Conservation (phyloP, 176 grass and related monocot genomes). For the Eremochloa ophiuroides region DNA sequence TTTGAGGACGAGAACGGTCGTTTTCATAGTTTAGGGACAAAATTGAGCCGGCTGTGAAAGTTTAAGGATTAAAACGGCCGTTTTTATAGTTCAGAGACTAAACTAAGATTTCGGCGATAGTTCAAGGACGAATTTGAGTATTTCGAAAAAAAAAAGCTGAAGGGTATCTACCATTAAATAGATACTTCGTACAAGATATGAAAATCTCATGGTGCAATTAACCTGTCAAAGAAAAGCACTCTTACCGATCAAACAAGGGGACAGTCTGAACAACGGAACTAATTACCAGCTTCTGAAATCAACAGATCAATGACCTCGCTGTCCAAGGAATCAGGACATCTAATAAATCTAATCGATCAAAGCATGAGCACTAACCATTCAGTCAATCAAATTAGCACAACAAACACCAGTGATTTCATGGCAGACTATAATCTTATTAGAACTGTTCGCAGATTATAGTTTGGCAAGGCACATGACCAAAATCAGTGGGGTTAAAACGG, state of each 20-base stretch:
- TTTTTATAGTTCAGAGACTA: no score
- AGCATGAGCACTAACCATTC: not conserved
- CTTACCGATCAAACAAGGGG: not conserved
- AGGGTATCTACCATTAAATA: not conserved
- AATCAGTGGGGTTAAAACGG: not conserved
- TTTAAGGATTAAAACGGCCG: no score
- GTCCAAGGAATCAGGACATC: not conserved
- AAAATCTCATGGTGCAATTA: not conserved
- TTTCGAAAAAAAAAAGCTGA: no score
- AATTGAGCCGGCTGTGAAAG: no score
- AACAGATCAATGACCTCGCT: not conserved
- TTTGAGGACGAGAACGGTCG: no score
- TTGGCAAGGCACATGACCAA: not conserved
- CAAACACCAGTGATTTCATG: not conserved
- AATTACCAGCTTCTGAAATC: not conserved
- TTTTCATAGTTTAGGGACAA: no score
- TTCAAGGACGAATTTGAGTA: no score
- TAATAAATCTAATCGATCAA: not conserved
- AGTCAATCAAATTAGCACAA: not conserved
- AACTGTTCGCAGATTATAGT: not conserved
- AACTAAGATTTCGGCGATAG: no score
- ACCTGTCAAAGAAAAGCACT: not conserved
- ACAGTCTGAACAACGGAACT: not conserved
- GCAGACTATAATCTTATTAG: not conserved
- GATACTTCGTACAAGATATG: not conserved